A percentile compares a stretch with the other conserved stretches of the same genome.
Evolutionary conservation across 2,329 filamentous ascomycete genomes (phyloP).

Genomic region (Phymatotrichopsis omnivora): DNA sequence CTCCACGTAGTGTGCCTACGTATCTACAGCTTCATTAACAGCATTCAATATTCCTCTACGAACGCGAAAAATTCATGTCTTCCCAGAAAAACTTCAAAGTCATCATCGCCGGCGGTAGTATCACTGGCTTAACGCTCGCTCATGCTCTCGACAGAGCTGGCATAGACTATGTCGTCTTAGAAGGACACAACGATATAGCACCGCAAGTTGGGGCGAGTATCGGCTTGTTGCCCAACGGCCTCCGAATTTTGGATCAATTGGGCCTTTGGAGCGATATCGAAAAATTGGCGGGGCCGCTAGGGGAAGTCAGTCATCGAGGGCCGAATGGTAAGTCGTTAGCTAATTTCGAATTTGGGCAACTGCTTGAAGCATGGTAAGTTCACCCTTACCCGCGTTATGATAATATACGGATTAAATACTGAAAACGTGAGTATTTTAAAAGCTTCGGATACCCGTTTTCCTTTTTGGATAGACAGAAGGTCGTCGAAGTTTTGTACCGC

Average conservation of each 20-base stretch:
- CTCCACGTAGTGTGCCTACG: no score
- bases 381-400: no score
- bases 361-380: no score
- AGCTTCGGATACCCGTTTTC: constrained; percentile 26
- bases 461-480: constrained; percentile 31
- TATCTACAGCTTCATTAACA: no score
- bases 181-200: constrained; percentile 38
- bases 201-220: constrained; percentile 43
- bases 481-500: constrained; percentile 29
- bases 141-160: constrained; percentile 39
- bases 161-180: constrained; percentile 44
- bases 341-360: no score
- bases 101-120: constrained; percentile 42
- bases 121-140: constrained; percentile 42
- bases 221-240: constrained; percentile 38
- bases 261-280: constrained; percentile 36
- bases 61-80: no score
- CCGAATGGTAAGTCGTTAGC: neutral
- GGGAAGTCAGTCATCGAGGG: constrained; percentile 5
- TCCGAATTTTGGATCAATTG: constrained; percentile 44
- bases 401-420: no score
- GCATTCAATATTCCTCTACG: no score
- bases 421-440: no score
- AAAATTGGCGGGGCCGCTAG: constrained; percentile 14
- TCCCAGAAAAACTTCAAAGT: no score